Evolutionary conservation across 1,139 yeast species (phyloP), one percentile per base, ranked within the genome.

Genomic region (Ashbya aceris): DNA sequence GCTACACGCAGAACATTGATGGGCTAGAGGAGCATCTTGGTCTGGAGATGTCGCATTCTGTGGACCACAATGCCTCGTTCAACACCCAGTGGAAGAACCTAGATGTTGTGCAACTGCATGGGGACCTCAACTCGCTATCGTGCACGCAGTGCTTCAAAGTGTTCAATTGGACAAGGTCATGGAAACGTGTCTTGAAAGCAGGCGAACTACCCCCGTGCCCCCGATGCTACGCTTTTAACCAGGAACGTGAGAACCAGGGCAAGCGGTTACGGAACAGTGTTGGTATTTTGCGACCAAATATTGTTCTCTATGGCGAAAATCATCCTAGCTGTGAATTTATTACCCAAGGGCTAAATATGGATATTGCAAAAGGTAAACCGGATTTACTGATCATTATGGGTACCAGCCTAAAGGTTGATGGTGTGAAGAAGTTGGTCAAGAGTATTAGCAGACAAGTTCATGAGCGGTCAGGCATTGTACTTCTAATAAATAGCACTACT

Each of bases 61-160:
- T 45, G 4, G 40, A 43, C 9, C 40, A 27, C 5, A 39, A 38
- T 27, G 40, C 34, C 23, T 40, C 47, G 7, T 55, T 56, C 40
- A 45, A 44, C 12, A 45, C 49, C 31, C 53, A 49, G 11, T 81
- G 87, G 89, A 77, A 73, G 50, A 68, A 67, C 31, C 64, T 77
- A 42, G 89, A 86, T 51, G 95, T 85, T 13, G 79, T 89, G 8
- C 96, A 86, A 61, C 67, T 91, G 33, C 98, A 91, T 56, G 98
- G 98, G 1, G 89, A 86, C 60, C 68, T 91, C 41, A 85, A 84
- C 55, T 71, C 74, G 42, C 67, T 91, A 43, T 67, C 80, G 23
- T 86, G 96, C 58, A 80, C 86, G 8, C 69, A 70, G 39, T 91
- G 97, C 60, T 73, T 71, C 47, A 56, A 69, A 35, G 65, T 64